Conservation (phyloP, 129 eudicot species). For the Helichrysum umbraculigerum region DNA sequence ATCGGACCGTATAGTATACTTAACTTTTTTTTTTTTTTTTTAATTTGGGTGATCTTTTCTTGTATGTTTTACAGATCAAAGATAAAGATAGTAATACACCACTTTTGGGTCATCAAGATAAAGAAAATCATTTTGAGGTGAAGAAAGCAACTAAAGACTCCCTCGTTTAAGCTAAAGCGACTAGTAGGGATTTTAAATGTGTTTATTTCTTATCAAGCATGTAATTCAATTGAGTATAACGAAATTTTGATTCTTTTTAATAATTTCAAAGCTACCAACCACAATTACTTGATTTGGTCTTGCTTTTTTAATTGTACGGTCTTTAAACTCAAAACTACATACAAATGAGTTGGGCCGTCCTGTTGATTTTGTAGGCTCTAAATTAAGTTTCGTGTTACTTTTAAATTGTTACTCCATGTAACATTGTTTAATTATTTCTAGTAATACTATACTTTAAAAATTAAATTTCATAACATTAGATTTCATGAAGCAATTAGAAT, state of each 20-base stretch:
- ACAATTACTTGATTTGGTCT: conserved; percentile 7
- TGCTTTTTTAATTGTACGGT: background rate
- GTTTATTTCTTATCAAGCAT: conserved; percentile 26
- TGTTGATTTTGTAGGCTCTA: too few species aligned
- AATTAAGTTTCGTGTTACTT: too few species aligned
- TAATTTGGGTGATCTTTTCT: background rate
- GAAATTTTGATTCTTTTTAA: conserved; percentile 38
- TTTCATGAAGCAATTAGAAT: too few species aligned
- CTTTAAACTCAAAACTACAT: background rate
- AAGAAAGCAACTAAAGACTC: conserved; percentile 57
- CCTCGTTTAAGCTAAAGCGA: conserved; percentile 49
- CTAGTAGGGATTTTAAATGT: conserved; percentile 22
- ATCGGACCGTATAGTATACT: too few species aligned
- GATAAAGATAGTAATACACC: conserved; percentile 61
- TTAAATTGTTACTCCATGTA: too few species aligned
- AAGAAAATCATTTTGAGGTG: conserved; percentile 52
- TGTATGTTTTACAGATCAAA: conserved; percentile 41
- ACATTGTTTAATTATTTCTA: too few species aligned
- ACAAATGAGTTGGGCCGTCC: background rate
- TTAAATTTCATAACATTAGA: too few species aligned
- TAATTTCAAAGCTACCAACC: conserved; percentile 6
- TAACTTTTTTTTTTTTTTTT: too few species aligned
- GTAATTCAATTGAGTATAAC: conserved; percentile 27
- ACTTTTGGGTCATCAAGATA: conserved; percentile 54
- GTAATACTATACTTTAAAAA: too few species aligned